Percentiles rank a stretch among this genome's conserved stretches.
Evolutionary conservation across 495 filamentous ascomycete species (phyloP).

Genomic region (Tuber aestivum): DNA sequence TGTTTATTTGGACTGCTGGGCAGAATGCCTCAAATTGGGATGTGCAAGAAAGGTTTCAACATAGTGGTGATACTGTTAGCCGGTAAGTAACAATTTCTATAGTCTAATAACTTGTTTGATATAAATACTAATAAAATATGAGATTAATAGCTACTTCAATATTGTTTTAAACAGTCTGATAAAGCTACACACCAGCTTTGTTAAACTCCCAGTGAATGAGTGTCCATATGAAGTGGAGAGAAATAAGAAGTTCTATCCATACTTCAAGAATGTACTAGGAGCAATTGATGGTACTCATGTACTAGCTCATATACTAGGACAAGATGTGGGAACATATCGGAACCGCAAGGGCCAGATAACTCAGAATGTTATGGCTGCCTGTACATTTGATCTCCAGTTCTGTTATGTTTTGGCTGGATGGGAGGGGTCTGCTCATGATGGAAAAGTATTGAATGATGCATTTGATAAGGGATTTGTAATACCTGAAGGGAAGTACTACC

Average conservation of each 20-base stretch:
- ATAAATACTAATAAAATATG: too few relatives aligned
- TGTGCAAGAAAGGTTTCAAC: not conserved
- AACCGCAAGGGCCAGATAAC: not conserved
- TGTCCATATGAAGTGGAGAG: too few relatives aligned
- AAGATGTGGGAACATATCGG: too few relatives aligned
- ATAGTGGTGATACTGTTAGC: constrained; percentile 6
- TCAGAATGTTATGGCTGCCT: constrained; percentile 18
- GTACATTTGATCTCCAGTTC: constrained; percentile 13
- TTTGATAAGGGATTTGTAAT: constrained; percentile 1
- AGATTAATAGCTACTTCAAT: too few relatives aligned
- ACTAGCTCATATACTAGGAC: not conserved
- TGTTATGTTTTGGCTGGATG: constrained; percentile 16
- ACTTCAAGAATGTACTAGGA: constrained; percentile 24
- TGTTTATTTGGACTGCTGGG: constrained; percentile 4
- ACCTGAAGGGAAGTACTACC: constrained; percentile 15
- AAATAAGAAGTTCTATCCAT: constrained; percentile 14
- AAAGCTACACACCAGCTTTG: too few relatives aligned
- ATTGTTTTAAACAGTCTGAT: too few relatives aligned
- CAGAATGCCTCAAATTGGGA: not conserved
- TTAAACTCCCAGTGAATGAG: too few relatives aligned
- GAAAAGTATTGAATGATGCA: constrained; percentile 8
- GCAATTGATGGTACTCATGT: constrained; percentile 30
- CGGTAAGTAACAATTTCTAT: not conserved
- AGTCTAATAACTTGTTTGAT: not conserved
- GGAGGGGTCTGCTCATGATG: constrained; percentile 20